phyloP scores from a whole-genome alignment of 192 early-diverging fungal genomes.

The Dissophora ornata region DNA sequence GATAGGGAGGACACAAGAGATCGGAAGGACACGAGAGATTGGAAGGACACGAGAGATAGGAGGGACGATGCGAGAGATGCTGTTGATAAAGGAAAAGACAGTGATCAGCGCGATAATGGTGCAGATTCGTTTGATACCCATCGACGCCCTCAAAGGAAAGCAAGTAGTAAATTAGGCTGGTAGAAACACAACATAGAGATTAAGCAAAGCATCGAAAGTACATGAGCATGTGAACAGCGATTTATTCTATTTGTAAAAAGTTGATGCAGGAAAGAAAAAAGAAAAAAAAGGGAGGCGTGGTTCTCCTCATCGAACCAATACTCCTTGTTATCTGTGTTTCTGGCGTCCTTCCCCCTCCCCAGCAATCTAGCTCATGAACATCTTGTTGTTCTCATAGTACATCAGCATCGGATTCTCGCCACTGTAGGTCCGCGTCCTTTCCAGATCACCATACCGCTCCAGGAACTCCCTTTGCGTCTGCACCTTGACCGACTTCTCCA shows the following conservation, averaged over 20 bases:
- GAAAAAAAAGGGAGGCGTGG: not conserved
- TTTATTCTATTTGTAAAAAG: not conserved
- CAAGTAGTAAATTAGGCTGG: not conserved
- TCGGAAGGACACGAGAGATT: no score
- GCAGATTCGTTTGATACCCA: not conserved
- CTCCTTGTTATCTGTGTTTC: no score
- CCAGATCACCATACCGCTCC: slow-evolving; percentile 78
- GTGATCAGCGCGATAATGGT: not conserved
- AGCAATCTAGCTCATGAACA: slow-evolving; percentile 69
- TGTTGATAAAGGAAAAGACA: no score
- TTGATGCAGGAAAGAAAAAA: not conserved
- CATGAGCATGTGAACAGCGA: no score
- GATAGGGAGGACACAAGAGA: no score
- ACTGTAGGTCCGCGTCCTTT: slow-evolving; percentile 78
- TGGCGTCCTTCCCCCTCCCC: no score
- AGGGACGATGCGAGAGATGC: no score
- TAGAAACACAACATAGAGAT: not conserved
- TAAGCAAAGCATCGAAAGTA: no score
- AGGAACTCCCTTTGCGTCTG: slow-evolving; percentile 86
- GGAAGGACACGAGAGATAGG: no score
- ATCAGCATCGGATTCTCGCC: slow-evolving; percentile 96
- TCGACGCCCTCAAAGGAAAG: not conserved
- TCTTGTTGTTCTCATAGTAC: slow-evolving; percentile 93
- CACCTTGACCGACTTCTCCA: slow-evolving; percentile 64
- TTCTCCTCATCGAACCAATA: not conserved